Percentiles rank a stretch among this genome's conserved stretches.
Conservation (phyloP, 805 yeast genomes). For the Tetrapisispora namnaoensis region DNA sequence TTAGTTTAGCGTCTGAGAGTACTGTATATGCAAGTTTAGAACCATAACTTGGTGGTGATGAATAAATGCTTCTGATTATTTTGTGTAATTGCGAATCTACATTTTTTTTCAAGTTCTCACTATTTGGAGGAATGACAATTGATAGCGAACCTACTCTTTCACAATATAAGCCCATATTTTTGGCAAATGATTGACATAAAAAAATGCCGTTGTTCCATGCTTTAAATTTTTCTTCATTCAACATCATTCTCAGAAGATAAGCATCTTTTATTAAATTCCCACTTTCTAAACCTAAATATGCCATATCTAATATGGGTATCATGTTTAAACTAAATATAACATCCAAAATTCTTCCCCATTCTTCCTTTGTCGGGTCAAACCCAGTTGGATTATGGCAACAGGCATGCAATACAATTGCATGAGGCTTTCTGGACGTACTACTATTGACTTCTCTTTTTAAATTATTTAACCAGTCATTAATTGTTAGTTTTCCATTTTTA, state of each 20-base stretch:
- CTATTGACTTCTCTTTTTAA: conserved; percentile 34
- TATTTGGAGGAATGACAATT: conserved; percentile 38
- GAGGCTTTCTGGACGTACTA: conserved; percentile 42
- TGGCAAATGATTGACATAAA: conserved; percentile 86
- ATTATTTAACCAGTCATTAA: conserved; percentile 53
- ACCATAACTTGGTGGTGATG: conserved; percentile 94
- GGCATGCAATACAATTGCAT: conserved; percentile 66
- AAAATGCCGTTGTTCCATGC: conserved; percentile 41
- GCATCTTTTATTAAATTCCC: conserved; percentile 74
- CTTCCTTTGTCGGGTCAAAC: conserved; percentile 72
- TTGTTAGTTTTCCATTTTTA: conserved; percentile 58
- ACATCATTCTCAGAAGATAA: conserved; percentile 36
- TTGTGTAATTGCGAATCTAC: conserved; percentile 76
- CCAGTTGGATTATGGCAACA: conserved; percentile 98
- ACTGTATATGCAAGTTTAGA: conserved; percentile 79
- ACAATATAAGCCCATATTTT: conserved; percentile 91
- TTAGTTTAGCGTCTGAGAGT: conserved; percentile 49
- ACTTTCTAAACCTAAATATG: conserved; percentile 91
- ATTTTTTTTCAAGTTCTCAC: conserved; percentile 41
- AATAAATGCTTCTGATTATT: conserved; percentile 76
- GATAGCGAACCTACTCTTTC: conserved; percentile 82
- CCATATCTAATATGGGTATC: conserved; percentile 83
- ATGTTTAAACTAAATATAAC: conserved; percentile 48
- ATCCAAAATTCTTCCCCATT: conserved; percentile 70
- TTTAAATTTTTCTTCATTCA: conserved; percentile 13